Evolutionary conservation across 805 yeast genomes (phyloP).

Genomic region (Yarrowia osloensis): DNA sequence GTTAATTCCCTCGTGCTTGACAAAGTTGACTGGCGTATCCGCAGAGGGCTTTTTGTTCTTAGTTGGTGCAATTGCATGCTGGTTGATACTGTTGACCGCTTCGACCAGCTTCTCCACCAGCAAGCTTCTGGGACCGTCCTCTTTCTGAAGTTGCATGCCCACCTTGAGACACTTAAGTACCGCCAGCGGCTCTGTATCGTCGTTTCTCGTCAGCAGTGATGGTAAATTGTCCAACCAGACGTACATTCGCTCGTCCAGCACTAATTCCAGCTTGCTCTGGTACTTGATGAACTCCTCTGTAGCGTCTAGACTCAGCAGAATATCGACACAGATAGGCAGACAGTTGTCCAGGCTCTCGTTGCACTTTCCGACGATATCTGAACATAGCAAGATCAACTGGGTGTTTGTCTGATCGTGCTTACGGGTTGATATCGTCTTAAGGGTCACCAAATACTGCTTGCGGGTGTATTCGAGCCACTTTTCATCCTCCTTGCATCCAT

Average conservation of each 20-base stretch:
- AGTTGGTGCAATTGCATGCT: background rate
- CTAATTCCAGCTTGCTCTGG: conserved; percentile 24
- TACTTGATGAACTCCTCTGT: conserved; percentile 22
- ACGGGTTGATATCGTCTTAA: conserved; percentile 36
- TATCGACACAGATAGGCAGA: background rate
- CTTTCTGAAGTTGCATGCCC: conserved; percentile 8
- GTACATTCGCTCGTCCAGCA: conserved; percentile 33
- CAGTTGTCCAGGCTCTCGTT: conserved; percentile 12
- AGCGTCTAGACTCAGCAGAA: conserved; percentile 12
- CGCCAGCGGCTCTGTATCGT: conserved; percentile 35
- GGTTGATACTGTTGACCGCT: background rate
- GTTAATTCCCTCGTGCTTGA: conserved; percentile 14
- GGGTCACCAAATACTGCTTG: conserved; percentile 52
- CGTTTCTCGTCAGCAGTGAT: conserved; percentile 36
- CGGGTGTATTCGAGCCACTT: conserved; percentile 61
- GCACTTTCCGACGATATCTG: conserved; percentile 18
- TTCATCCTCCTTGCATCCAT: conserved; percentile 42
- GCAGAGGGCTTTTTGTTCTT: background rate
- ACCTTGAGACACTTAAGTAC: conserved; percentile 33
- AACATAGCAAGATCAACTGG: conserved; percentile 23
- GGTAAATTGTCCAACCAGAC: conserved; percentile 41
- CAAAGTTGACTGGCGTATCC: background rate
- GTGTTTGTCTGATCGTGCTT: conserved; percentile 29
- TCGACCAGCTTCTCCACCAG: conserved; percentile 20
- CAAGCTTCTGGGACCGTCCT: conserved; percentile 3